These are phyloP conservation scores for Teratosphaeria viscida DNA, from an alignment of 2,329 filamentous ascomycete genomes.

Conservation along the genomic window DNA sequence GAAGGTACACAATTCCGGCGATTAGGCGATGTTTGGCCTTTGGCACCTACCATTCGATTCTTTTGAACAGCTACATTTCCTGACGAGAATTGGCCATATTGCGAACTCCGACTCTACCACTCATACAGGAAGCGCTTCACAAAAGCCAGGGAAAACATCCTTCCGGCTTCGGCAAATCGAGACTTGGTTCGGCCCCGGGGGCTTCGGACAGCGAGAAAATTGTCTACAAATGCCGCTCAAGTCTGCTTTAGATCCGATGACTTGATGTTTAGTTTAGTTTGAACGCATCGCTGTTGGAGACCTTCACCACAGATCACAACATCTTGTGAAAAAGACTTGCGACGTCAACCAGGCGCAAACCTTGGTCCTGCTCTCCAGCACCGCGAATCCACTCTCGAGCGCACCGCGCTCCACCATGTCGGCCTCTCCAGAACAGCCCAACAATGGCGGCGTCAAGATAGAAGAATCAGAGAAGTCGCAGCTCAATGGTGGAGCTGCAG, in stretches of 20 bases:
- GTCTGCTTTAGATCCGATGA: neutral
- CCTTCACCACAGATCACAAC: conserved; percentile 3
- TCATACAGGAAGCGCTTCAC: neutral
- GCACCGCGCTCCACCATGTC: neutral
- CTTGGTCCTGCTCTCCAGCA: neutral
- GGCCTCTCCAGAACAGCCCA: neutral
- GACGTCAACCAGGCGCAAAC: conserved; percentile 19
- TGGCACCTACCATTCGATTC: neutral
- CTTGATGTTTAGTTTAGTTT: neutral
- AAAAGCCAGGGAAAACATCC: neutral
- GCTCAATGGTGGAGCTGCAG: conserved; percentile 17
- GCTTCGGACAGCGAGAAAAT: neutral
- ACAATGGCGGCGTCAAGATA: neutral
- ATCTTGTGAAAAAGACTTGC: conserved; percentile 5
- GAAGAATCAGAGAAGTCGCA: conserved; percentile 16
- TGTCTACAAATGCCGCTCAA: too few relatives aligned
- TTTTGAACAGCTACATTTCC: neutral
- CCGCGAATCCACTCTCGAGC: neutral
- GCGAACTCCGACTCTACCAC: too few relatives aligned
- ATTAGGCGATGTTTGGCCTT: neutral
- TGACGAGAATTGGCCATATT: too few relatives aligned
- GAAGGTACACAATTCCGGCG: neutral
- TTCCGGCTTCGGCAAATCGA: neutral
- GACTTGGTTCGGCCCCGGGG: neutral
- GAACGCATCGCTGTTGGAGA: neutral